Base-by-base conservation (phyloP, 164 flowering plant genomes). In the Nymphaea colorata region DNA sequence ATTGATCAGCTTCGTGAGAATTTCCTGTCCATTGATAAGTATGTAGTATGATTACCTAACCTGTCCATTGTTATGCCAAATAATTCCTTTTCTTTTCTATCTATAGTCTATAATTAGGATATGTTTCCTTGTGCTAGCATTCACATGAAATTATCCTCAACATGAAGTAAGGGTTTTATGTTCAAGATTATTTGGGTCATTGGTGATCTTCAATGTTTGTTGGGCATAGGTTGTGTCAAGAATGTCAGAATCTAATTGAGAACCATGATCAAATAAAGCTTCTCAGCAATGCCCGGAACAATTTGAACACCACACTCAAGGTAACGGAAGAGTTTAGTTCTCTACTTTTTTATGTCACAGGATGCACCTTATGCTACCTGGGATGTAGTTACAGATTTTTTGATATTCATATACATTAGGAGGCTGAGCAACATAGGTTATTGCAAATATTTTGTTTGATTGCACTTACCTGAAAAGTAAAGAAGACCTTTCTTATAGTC, bases 191-290 rank as follows among this genome's bases (percentile, higher is more conserved):
- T 25, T 25, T 25, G 36, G 7, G 55, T 47, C 11, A 47, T 4
- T 47, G 55, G 7, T 47, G 55, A 47, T 47, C 55, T 47, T 47
- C 11, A 47, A 14, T 11, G 3, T 61, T 61, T 61, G 60, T 0
- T 61, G 42, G 4, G 59, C 42, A 14, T 85, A 95, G 98, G 82
- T 77, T 90, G 51, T 95, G 99, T 73, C 91, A 82, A 77, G 99
- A 95, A 69, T 95, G 99, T 73, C 98, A 95, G 71, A 95, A 84
- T n/a, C 81, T 95, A 66, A 92, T 95, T 69, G 99, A 95, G 62
- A 95, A 95, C 72, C 98, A 95, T 78, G 98, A 95, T 81, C 93
- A 90, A 68, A 95, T 95, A 78, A 95, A 95, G 86, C 89, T 95
- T 42, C 95, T 95, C 61, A 95, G 99, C 86, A 95, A 90, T 84